Evolutionary conservation across 1,284 basidiomycete genomes (phyloP).

Genomic region (Vanrija sp.): DNA sequence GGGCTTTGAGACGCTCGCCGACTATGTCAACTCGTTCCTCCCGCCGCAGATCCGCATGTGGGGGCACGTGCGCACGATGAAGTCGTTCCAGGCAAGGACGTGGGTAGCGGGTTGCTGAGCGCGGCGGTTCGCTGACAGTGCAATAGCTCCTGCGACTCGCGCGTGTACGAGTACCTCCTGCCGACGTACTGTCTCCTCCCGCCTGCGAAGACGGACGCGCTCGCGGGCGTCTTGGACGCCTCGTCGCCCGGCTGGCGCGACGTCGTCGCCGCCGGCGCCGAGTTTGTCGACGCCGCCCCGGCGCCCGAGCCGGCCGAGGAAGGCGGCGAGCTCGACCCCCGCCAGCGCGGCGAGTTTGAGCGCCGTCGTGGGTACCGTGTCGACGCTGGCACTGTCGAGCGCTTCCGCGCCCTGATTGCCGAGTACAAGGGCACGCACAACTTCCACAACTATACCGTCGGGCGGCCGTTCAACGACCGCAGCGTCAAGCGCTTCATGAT

Average conservation of each 20-base stretch:
- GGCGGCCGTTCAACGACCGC: slow-evolving; percentile 74
- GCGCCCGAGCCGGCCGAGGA: slow-evolving; percentile 45
- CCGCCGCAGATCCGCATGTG: slow-evolving; percentile 90
- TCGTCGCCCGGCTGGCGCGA: slow-evolving; percentile 44
- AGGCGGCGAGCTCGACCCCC: slow-evolving; percentile 23
- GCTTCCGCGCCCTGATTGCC: slow-evolving; percentile 58
- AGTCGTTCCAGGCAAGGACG: slow-evolving; percentile 88
- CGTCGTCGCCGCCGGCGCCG: slow-evolving; percentile 27
- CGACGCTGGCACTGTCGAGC: slow-evolving; percentile 55
- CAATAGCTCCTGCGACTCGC: slow-evolving; percentile 68
- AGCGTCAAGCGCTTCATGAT: slow-evolving; percentile 82
- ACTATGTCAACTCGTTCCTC: slow-evolving; percentile 78
- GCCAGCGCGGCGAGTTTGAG: slow-evolving; percentile 38
- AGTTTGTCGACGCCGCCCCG: slow-evolving; percentile 46
- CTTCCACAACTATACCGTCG: slow-evolving; percentile 96
- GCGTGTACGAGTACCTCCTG: slow-evolving; percentile 96
- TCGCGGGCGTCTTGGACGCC: slow-evolving; percentile 55
- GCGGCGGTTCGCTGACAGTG: slow-evolving; percentile 48
- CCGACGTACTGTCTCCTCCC: slow-evolving; percentile 92
- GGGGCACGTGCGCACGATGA: slow-evolving; percentile 82
- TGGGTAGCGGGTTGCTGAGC: slow-evolving; percentile 48
- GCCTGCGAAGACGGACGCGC: slow-evolving; percentile 70
- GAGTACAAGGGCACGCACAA: slow-evolving; percentile 73
- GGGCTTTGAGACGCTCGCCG: slow-evolving; percentile 57
- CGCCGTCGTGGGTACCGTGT: slow-evolving; percentile 62